Evolutionary conservation across 73 alveolate genomes (phyloP).

Genomic region (Stentor roeselii): DNA sequence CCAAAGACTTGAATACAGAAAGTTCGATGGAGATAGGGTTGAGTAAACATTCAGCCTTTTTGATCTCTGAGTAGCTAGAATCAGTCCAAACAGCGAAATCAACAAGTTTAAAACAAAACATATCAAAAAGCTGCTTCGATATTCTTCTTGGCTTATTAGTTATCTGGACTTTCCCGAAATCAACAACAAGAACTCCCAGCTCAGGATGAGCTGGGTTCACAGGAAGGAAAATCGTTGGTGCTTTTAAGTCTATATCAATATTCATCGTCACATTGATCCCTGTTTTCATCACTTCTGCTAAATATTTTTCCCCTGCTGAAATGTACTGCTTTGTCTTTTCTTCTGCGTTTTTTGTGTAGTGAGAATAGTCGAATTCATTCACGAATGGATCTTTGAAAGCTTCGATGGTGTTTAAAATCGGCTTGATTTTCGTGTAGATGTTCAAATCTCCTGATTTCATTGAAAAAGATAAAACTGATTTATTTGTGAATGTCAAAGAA

Average conservation of each 20-base stretch:
- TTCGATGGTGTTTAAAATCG: neutral
- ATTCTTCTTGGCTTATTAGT: neutral
- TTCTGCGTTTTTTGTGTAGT: slow-evolving; percentile 47
- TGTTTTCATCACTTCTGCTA: slow-evolving; percentile 22
- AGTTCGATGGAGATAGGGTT: neutral
- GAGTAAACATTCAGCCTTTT: neutral
- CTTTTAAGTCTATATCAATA: slow-evolving; percentile 34
- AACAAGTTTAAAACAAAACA: neutral
- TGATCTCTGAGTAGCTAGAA: neutral
- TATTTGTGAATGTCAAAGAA: neutral
- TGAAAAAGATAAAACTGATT: neutral
- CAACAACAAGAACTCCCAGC: slow-evolving; percentile 32
- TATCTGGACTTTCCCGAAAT: slow-evolving; percentile 36
- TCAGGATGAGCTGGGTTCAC: slow-evolving; percentile 37
- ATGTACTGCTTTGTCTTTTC: slow-evolving; percentile 39
- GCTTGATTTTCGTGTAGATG: neutral
- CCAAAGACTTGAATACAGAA: too few species aligned
- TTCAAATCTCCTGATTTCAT: neutral
- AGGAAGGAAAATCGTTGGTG: slow-evolving; percentile 56
- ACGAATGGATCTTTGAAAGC: neutral
- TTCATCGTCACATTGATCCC: slow-evolving; percentile 31
- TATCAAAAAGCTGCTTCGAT: neutral
- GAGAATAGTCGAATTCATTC: slow-evolving; percentile 30
- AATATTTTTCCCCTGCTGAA: slow-evolving; percentile 36
- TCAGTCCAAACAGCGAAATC: neutral